Evolutionary conservation across 169 alveolate species (phyloP).

Genomic region (Plasmodium knowlesi): DNA sequence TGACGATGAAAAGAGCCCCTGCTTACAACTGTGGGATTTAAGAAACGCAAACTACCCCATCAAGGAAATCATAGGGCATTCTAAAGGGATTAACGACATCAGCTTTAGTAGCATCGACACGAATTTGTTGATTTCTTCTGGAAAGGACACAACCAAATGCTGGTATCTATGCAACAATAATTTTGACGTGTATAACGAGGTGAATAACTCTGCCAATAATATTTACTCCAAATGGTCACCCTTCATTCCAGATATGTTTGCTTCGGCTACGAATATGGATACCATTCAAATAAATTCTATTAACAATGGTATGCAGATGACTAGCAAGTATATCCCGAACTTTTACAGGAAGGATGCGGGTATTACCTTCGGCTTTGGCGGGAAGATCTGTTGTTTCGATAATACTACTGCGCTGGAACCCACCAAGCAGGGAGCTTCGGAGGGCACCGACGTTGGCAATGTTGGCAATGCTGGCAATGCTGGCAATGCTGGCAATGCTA

Average conservation of each 20-base stretch:
- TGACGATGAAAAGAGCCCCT: conserved; percentile 89
- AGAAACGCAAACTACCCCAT: conserved; percentile 87
- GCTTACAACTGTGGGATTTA: conserved; percentile 89
- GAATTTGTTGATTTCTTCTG: conserved; percentile 84
- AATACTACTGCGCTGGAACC: background rate
- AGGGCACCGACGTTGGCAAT: background rate
- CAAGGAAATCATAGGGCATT: conserved; percentile 85
- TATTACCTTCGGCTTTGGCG: conserved; percentile 80
- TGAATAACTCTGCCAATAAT: conserved; percentile 58
- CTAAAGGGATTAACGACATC: conserved; percentile 87
- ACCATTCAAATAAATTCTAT: conserved; percentile 77
- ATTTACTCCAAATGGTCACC: conserved; percentile 80
- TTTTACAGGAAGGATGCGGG: conserved; percentile 78
- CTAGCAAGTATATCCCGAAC: conserved; percentile 77
- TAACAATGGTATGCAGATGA: conserved; percentile 76
- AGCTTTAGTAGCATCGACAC: conserved; percentile 85
- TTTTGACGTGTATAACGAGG: conserved; percentile 66
- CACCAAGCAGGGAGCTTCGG: background rate
- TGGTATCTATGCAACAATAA: conserved; percentile 82
- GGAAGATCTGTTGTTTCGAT: conserved; percentile 65
- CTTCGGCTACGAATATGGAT: conserved; percentile 79
- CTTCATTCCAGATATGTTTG: conserved; percentile 77
- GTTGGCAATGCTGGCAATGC: background rate
- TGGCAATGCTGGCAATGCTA: background rate
- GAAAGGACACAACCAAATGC: conserved; percentile 86